Conservation (phyloP, 441 rosid species). For the Syzygium malaccense region DNA sequence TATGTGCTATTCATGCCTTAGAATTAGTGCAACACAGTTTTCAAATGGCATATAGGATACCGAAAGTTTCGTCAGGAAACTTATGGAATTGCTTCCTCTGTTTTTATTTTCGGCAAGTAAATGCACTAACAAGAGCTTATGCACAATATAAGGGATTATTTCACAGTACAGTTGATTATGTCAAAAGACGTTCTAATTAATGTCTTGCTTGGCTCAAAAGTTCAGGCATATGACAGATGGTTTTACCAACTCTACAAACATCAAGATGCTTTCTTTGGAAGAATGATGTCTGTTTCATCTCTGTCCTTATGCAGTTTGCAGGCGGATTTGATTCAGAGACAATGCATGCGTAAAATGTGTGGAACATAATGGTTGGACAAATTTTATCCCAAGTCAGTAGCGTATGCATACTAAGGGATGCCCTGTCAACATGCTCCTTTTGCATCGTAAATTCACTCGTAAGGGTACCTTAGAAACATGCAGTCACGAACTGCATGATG, state of each 20-base stretch:
- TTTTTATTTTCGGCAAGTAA: neutral
- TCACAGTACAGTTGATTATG: no score
- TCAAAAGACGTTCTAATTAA: neutral
- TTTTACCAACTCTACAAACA: neutral
- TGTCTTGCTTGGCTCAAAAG: neutral
- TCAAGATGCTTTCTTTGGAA: neutral
- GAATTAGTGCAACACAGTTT: neutral
- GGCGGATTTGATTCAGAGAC: rapidly evolving
- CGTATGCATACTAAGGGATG: neutral
- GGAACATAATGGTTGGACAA: neutral
- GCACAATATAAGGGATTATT: neutral
- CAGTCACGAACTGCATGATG: no score
- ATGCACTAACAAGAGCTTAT: neutral
- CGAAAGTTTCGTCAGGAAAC: neutral
- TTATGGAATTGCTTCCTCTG: neutral
- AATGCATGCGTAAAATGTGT: neutral
- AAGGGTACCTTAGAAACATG: neutral
- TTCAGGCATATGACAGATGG: neutral
- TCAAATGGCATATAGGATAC: neutral
- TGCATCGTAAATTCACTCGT: neutral
- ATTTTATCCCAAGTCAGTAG: neutral
- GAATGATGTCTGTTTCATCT: neutral
- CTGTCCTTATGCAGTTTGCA: neutral
- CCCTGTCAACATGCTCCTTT: neutral
- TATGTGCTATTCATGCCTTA: no score